Evolutionary conservation across 352 stramenopile species (phyloP), one percentile per base, ranked within the genome.

Genomic region (Pythium aquatile): DNA sequence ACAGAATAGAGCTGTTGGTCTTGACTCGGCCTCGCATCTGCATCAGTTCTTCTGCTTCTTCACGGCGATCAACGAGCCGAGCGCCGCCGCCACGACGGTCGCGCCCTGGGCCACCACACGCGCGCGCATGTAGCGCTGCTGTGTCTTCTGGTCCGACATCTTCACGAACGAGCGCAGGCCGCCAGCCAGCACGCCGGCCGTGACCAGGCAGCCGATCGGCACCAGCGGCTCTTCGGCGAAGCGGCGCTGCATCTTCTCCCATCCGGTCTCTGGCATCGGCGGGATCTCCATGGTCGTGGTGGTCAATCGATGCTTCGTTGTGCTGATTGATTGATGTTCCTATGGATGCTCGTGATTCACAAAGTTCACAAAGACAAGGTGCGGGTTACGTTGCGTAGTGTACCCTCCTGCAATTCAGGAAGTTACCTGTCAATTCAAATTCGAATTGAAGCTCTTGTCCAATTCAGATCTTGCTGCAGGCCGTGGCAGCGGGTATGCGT

Each of bases 121-220:
- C 46, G 86, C 73, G 51, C 85, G 83, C 85, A 94, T 94, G 73
- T 78, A 92, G 56, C 80, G 81, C 70, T 94, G 83, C 74, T 94
- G 85, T n/a, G 82, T 91, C 32, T 63, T 71, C 29, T 78, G 70
- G 62, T 94, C 83, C 20, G 83, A 78, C 17, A 79, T 78, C 39
- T 74, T 76, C 33, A 81, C 73, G 63, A 94, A 94, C 20, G 81
- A 90, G 16, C 75, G 72, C 60, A 94, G 63, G 2, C 83, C 85
- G 32, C 83, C 83, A 0, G 78, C 59, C 28, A 94, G 73, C 57
- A 90, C 83, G 5, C 66, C 83, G 1, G 75, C 77, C 14, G 85
- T 94, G 40, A 79, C 75, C 24, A 88, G 61, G 28, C 78, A 88
- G 24, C 85, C 85, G 16, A 91, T 63, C 30, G 85, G 85, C 51